These are phyloP conservation scores for Candida multigemmis DNA, from an alignment of 805 yeast species.

Conservation along the genomic window DNA sequence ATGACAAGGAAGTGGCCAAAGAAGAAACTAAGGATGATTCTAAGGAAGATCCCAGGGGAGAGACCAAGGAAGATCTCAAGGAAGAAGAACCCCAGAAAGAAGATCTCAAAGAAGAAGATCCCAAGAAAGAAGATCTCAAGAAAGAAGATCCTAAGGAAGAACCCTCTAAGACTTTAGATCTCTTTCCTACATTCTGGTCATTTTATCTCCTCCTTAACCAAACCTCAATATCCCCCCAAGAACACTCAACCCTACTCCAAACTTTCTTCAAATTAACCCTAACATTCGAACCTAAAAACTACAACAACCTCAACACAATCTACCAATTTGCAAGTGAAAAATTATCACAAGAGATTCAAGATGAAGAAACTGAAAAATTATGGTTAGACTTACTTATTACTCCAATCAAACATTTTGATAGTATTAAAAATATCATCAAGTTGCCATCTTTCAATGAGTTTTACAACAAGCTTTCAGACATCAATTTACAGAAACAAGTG, in stretches of 20 bases:
- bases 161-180: conserved; percentile 9
- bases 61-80: conserved; percentile 4
- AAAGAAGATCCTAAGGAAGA: conserved; percentile 1
- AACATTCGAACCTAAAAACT: conserved; percentile 55
- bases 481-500: conserved; percentile 44
- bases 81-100: conserved; percentile 6
- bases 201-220: conserved; percentile 50
- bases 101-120: too few relatives aligned
- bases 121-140: neutral
- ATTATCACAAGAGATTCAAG: conserved; percentile 8
- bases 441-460: conserved; percentile 46
- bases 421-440: conserved; percentile 31
- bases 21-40: conserved; percentile 3
- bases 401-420: conserved; percentile 37
- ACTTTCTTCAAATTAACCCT: conserved; percentile 59
- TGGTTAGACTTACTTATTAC: conserved; percentile 39
- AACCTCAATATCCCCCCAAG: conserved; percentile 54
- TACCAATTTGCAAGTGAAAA: conserved; percentile 46
- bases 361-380: conserved; percentile 19
- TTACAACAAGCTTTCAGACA: conserved; percentile 40
- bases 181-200: conserved; percentile 60
- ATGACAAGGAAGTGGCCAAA: conserved; percentile 6
- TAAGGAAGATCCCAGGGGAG: neutral
- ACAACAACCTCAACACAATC: conserved; percentile 51
- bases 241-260: conserved; percentile 54